These are phyloP conservation scores for Ceratobasidium sp. DNA, from an alignment of 1,284 basidiomycete genomes.

Conservation along the genomic window DNA sequence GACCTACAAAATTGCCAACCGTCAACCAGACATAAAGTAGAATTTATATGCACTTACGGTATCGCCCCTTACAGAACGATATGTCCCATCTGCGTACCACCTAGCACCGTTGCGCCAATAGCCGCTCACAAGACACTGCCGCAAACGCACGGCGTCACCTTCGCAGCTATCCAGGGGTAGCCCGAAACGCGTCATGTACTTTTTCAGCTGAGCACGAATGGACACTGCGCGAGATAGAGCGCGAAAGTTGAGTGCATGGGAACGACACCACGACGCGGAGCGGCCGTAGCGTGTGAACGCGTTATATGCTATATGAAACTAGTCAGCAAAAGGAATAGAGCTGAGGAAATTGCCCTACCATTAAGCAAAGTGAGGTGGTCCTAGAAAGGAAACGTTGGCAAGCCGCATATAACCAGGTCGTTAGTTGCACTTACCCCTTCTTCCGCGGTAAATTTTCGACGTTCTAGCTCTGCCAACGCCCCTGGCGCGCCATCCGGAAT, in stretches of 20 bases:
- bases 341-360: constrained; percentile 60
- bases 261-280: constrained; percentile 89
- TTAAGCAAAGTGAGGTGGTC: constrained; percentile 93
- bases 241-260: constrained; percentile 91
- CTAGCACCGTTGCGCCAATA: constrained; percentile 95
- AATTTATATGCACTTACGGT: constrained; percentile 63
- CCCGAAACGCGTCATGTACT: constrained; percentile 89
- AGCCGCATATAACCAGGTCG: not conserved
- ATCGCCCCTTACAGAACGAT: constrained; percentile 82
- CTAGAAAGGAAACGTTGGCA: constrained; percentile 54
- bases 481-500: constrained; percentile 86
- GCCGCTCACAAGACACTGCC: constrained; percentile 88
- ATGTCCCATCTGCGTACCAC: constrained; percentile 90
- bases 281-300: constrained; percentile 87
- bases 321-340: constrained; percentile 16
- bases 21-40: not conserved
- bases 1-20: constrained; percentile 60
- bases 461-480: constrained; percentile 86
- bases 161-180: constrained; percentile 83
- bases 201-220: constrained; percentile 91
- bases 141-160: constrained; percentile 80
- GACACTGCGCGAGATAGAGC: constrained; percentile 91
- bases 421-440: constrained; percentile 76
- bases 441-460: constrained; percentile 94
- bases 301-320: constrained; percentile 77